These are phyloP conservation scores for Rhynchospora tenuis DNA, from an alignment of 176 grass and related monocot genomes.

Conservation along the genomic window DNA sequence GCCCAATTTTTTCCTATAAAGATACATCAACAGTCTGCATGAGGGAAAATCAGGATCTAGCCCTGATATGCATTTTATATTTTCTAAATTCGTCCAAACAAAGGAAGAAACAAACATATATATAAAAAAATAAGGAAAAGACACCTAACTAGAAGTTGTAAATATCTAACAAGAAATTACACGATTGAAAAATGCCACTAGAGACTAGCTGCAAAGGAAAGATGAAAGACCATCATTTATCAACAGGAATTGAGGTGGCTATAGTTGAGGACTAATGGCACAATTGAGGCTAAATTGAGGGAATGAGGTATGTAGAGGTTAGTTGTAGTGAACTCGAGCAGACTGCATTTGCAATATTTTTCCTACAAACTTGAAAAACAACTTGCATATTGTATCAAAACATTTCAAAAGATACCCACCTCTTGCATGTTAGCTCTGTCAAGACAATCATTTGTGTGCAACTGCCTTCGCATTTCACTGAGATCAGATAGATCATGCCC, in stretches of 20 bases:
- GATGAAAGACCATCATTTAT: not conserved
- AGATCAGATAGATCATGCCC: conserved; percentile 65
- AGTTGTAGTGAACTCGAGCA: not conserved
- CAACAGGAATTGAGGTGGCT: not conserved
- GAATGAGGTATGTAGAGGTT: not conserved
- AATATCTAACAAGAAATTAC: not conserved
- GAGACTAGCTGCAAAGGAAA: not conserved
- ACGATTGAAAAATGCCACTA: not conserved
- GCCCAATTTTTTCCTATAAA: not conserved
- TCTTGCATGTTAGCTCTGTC: conserved; percentile 40
- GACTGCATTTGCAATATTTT: not conserved
- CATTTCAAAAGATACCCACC: conserved; percentile 26
- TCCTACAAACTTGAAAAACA: too few species aligned
- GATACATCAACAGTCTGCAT: not conserved
- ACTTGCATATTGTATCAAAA: not conserved
- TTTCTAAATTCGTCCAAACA: not conserved
- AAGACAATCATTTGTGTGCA: conserved; percentile 81
- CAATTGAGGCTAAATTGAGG: not conserved
- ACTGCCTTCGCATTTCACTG: conserved; percentile 38
- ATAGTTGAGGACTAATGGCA: not conserved
- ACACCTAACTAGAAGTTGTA: not conserved
- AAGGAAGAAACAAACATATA: not conserved
- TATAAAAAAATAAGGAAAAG: not conserved
- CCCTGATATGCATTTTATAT: not conserved
- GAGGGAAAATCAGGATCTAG: not conserved